These are phyloP conservation scores for Strombidium stylifer DNA, from an alignment of 73 alveolate genomes.

Conservation along the genomic window DNA sequence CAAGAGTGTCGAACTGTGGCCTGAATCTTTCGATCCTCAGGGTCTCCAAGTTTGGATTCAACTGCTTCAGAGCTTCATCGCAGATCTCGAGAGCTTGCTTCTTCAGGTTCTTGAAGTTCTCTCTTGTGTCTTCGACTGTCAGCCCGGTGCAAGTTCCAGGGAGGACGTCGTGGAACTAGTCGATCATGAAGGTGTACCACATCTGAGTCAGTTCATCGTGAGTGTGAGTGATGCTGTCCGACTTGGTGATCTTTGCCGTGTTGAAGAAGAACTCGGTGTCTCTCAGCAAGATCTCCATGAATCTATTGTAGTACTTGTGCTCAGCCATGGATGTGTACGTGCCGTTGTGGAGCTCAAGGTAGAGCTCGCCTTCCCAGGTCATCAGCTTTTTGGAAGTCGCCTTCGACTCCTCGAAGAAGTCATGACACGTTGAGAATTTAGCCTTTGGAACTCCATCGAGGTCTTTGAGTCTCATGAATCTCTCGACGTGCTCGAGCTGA, in stretches of 20 bases:
- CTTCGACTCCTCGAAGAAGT: slow-evolving; percentile 35
- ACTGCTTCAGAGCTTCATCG: background rate
- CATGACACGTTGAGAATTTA: slow-evolving; percentile 18
- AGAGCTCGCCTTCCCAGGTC: slow-evolving; percentile 63
- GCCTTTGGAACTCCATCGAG: slow-evolving; percentile 62
- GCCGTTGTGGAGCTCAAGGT: slow-evolving; percentile 59
- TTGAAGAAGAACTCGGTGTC: slow-evolving; percentile 30
- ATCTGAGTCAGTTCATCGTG: slow-evolving; percentile 29
- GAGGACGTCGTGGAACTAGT: slow-evolving; percentile 54
- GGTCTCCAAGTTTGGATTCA: background rate
- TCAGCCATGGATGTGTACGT: slow-evolving; percentile 56
- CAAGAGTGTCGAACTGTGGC: background rate
- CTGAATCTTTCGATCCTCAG: background rate
- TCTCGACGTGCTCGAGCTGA: slow-evolving; percentile 33
- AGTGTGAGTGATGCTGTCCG: slow-evolving; percentile 1
- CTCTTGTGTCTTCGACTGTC: slow-evolving; percentile 43
- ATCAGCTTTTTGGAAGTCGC: slow-evolving; percentile 11
- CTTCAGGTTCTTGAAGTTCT: background rate
- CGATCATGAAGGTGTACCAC: slow-evolving; percentile 41
- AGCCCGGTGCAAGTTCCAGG: slow-evolving; percentile 56
- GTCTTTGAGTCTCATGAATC: slow-evolving; percentile 41
- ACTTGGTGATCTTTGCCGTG: slow-evolving; percentile 3
- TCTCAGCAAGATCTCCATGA: slow-evolving; percentile 36
- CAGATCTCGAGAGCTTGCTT: background rate
- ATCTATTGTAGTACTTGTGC: slow-evolving; percentile 31